Evolutionary conservation across 2,329 filamentous ascomycete genomes (phyloP).

Genomic region (Trichoderma pleuroti): DNA sequence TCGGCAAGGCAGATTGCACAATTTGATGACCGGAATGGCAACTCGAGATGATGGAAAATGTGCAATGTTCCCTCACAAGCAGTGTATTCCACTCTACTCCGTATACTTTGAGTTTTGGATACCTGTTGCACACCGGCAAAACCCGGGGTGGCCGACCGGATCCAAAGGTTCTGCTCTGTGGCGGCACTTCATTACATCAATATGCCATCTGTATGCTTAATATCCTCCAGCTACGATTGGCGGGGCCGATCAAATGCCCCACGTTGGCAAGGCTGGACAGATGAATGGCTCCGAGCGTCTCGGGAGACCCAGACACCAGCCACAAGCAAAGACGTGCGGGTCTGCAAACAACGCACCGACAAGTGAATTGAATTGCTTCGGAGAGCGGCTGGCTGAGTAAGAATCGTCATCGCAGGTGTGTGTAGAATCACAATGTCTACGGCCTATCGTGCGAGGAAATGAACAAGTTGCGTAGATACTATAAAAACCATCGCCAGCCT

Average conservation of each 20-base stretch:
- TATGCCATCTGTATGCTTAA: not conserved
- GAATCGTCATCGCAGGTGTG: not conserved
- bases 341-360: no score
- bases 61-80: not conserved
- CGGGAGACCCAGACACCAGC: conserved; percentile 4
- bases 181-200: not conserved
- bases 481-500: not conserved
- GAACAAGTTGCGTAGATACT: not conserved
- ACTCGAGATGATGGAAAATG: not conserved
- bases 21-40: not conserved
- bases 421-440: not conserved
- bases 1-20: not conserved
- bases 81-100: not conserved
- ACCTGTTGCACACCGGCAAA: not conserved
- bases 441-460: not conserved
- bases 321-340: not conserved
- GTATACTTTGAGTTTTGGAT: not conserved
- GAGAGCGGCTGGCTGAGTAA: not conserved
- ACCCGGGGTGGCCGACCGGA: not conserved
- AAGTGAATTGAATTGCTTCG: not conserved
- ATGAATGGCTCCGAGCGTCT: conserved; percentile 14
- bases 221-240: not conserved
- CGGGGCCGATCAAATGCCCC: conserved; percentile 13
- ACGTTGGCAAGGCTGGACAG: conserved; percentile 14
- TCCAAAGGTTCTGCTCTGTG: not conserved